Evolutionary conservation across 2,329 filamentous ascomycete species (phyloP).

Genomic region (Didymella sp.): DNA sequence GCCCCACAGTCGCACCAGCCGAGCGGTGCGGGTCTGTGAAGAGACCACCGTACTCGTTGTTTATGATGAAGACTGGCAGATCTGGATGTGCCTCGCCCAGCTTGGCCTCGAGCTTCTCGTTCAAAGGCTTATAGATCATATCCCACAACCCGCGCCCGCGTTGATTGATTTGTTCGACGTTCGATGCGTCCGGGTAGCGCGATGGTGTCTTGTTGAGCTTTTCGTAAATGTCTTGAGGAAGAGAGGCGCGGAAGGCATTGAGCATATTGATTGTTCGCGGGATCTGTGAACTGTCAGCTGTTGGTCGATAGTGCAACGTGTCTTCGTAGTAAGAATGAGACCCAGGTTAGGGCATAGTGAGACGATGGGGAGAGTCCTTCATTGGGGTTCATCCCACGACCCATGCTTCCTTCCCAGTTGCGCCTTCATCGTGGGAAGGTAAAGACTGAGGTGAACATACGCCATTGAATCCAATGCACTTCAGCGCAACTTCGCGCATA

Average conservation of each 20-base stretch:
- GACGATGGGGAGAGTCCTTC: not conserved
- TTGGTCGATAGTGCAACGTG: not conserved
- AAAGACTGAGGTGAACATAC: conserved; percentile 27
- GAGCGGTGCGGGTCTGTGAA: conserved; percentile 70
- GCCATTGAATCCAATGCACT: conserved; percentile 81
- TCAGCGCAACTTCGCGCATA: conserved; percentile 77
- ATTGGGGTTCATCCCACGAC: not conserved
- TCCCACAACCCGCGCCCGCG: conserved; percentile 75
- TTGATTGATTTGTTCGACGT: conserved; percentile 61
- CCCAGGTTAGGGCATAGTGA: not conserved
- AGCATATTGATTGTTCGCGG: conserved; percentile 85
- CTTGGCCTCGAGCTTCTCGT: conserved; percentile 72
- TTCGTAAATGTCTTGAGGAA: conserved; percentile 64
- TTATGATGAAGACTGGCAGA: conserved; percentile 79
- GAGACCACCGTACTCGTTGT: conserved; percentile 75
- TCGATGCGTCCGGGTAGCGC: conserved; percentile 55
- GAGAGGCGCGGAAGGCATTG: conserved; percentile 69
- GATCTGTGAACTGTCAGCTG: conserved; percentile 56
- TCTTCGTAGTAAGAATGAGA: not conserved
- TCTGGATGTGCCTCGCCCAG: conserved; percentile 80
- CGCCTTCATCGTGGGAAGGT: not conserved
- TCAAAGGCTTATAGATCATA: conserved; percentile 77
- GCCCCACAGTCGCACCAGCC: conserved; percentile 64
- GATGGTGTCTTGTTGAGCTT: conserved; percentile 65
- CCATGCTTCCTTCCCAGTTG: not conserved